Base-by-base conservation (phyloP, 306 rosid genomes). In the Quillaja saponaria region DNA sequence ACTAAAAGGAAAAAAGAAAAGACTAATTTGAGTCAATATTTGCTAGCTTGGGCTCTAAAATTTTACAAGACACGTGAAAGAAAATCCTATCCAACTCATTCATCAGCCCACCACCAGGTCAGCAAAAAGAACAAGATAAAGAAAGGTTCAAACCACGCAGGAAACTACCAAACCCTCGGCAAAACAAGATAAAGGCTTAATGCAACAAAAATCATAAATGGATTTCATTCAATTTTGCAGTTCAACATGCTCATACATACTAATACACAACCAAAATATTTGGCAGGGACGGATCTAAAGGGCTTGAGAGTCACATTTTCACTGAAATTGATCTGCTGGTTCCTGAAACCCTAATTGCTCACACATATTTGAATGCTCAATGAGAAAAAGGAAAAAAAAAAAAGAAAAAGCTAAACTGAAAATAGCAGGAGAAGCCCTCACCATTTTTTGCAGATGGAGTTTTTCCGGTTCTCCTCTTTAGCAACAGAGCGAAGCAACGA, bases 271-370 rank as follows among this genome's bases (percentile, higher is more conserved):
- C 2, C 3, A 60, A 28, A 60, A 20, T 50, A 16, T 46, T 16
- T 33, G 45, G 31, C 38, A 34, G 15, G 19, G 19, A 37, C 14
- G 50, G 18, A 54, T 49, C 49, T 15, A 47, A n/a, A 50, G 11
- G 28, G 28, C 14, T 28, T 37, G 45, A 35, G 13, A 58, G 25
- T 20, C 67, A 35, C 35, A 51, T 18, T 46, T 62, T 15, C 13
- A 44, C 2, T 51, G 7, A 34, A 20, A 68, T 47, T 17, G 55
- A 47, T 16, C 14, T 33, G 28, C 41, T 12, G 63, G 40, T 58
- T 39, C 34, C 19, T 40, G 56, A 69, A 83, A 78, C 76, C 95
- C 83, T 81, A 83, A 62, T 33, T 10, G 63, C 25, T n/a, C 34
- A 21, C 13, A 9, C 7, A n/a, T 9, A 59, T 13, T 53, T 55